Percentiles rank a stretch among this genome's conserved stretches.
Conservation (phyloP, 176 grass and related monocot genomes). For the Themeda triandra region DNA sequence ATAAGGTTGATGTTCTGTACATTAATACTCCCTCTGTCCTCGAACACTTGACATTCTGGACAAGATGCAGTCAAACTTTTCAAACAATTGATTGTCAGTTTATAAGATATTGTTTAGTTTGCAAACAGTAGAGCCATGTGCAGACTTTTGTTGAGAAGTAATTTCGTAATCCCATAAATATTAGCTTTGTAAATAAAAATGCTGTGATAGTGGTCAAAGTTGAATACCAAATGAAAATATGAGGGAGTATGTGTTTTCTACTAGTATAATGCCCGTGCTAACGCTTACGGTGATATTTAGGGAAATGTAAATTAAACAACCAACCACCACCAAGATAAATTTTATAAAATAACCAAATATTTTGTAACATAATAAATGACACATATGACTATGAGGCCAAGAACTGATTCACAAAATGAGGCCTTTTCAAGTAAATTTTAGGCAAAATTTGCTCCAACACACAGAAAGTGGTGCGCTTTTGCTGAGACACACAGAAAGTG, state of each 20-base stretch:
- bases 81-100: not conserved
- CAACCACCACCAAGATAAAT: too few species aligned
- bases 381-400: too few species aligned
- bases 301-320: too few species aligned
- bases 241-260: not conserved
- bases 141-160: not conserved
- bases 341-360: too few species aligned
- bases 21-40: not conserved
- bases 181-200: not conserved
- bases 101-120: not conserved
- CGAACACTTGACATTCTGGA: not conserved
- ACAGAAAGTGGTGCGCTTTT: too few species aligned
- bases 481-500: too few species aligned
- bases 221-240: not conserved
- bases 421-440: too few species aligned
- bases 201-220: not conserved
- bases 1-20: constrained; percentile 55
- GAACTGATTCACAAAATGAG: too few species aligned
- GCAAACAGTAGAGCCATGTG: not conserved
- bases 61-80: not conserved
- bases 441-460: too few species aligned
- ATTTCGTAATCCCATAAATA: not conserved
- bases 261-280: too few species aligned
- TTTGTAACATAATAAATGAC: too few species aligned
- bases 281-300: too few species aligned